Percentiles rank a stretch among this genome's conserved stretches.
phyloP scores from a whole-genome alignment of 1,284 basidiomycete species.

The Apiotrichum siamense region DNA sequence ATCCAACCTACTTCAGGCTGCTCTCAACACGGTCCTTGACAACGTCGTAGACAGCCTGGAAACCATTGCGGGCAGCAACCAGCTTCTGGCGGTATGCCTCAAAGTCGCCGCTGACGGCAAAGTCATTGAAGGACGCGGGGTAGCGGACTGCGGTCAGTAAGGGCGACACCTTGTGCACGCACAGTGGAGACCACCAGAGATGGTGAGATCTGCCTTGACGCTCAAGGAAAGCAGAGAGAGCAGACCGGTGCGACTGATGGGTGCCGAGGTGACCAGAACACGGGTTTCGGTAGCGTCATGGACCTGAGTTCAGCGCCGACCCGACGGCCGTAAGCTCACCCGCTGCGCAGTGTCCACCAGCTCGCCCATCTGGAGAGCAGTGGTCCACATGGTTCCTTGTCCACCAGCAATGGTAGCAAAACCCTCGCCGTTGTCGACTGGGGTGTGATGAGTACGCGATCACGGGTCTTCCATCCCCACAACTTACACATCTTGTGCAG shows the following conservation, averaged over 20 bases:
- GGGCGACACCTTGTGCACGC: constrained; percentile 7
- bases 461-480: constrained; percentile 12
- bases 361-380: constrained; percentile 93
- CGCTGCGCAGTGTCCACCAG: constrained; percentile 95
- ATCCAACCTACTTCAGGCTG: constrained; percentile 63
- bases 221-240: constrained; percentile 84
- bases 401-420: constrained; percentile 93
- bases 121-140: constrained; percentile 93
- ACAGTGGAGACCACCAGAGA: constrained; percentile 90
- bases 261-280: constrained; percentile 84
- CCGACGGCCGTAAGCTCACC: constrained; percentile 47
- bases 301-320: constrained; percentile 34
- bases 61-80: constrained; percentile 67
- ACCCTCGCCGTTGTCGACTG: constrained; percentile 61
- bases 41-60: constrained; percentile 87
- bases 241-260: constrained; percentile 87
- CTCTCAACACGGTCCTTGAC: constrained; percentile 87
- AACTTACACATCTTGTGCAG: constrained; percentile 92
- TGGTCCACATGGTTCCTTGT: constrained; percentile 98
- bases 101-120: constrained; percentile 83
- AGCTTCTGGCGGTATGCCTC: constrained; percentile 85
- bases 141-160: constrained; percentile 62
- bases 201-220: constrained; percentile 87
- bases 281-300: constrained; percentile 91
- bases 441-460: too few relatives aligned